Base-by-base conservation (phyloP, 228 moss, liverwort and hornwort genomes). In the Sphagnum fallax region DNA sequence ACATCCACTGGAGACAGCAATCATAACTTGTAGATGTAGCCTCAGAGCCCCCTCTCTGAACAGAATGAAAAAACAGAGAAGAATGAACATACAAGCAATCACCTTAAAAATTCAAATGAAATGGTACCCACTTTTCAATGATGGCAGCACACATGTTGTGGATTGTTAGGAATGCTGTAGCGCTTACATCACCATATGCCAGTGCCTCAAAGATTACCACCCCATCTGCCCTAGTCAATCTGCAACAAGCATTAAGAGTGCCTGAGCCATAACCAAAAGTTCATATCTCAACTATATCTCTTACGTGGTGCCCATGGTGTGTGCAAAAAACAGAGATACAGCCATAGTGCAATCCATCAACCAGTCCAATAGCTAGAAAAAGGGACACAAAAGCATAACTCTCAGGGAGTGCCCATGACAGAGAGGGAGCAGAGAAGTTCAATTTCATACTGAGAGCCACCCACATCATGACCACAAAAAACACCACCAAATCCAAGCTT, bases 61-160 rank as follows among this genome's bases (percentile, higher is more conserved):
- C 32, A 32, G 32, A 32, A 32, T 32, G 32, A 32, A 32, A 32
- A 32, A 32, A 32, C 32, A 32, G 32, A 2, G 32, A 32, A 32
- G 1, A 32, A 32, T 32, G 32, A 32, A 32, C 32, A 32, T 32
- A 32, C 2, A 32, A 32, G 32, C 32, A 32, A 32, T 32, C 32
- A 32, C 32, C 32, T 32, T 32, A 32, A 32, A 32, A 32, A 32
- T 32, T 32, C 32, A 32, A 32, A 32, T 32, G 32, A 32, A 32
- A 32, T 32, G 32, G 48, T 58, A 67, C 79, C 53, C 75, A 98
- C 98, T 86, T 84, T 77, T 98, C 94, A 71, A 98, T 90, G 60
- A 98, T 90, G 69, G 87, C 83, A 71, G 87, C 90, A 73, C 98
- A 98, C 98, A 98, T 98, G 63, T 98, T 98, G 72, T 98, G 98